A percentile compares a stretch with the other conserved stretches of the same genome.
These are phyloP conservation scores for Claviceps maximensis DNA, from an alignment of 2,329 filamentous ascomycete genomes.

Conservation along the genomic window DNA sequence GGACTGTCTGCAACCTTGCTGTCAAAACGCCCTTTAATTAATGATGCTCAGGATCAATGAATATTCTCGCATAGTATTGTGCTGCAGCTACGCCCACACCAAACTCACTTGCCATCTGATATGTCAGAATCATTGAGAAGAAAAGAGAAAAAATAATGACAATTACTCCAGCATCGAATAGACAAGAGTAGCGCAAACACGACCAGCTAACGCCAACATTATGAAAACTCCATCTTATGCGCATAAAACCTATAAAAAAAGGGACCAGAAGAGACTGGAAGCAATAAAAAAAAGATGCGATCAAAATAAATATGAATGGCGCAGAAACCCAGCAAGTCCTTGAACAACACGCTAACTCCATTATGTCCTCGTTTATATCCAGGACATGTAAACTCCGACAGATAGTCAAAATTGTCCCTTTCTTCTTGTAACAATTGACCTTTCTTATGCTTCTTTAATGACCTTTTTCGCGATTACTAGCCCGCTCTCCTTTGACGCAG, in stretches of 20 bases:
- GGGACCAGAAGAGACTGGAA: not conserved
- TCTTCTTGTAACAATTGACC: slow-evolving; percentile 3
- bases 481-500: slow-evolving; percentile 55
- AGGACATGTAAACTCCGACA: slow-evolving; percentile 2
- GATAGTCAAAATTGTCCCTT: slow-evolving; percentile 3
- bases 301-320: not conserved
- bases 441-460: slow-evolving; percentile 9
- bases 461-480: slow-evolving; percentile 35
- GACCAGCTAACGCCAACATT: slow-evolving; percentile 7
- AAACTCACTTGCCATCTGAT: not conserved
- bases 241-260: slow-evolving; percentile 8
- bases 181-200: not conserved
- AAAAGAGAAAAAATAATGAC: not conserved
- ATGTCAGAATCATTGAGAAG: not conserved
- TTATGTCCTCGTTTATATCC: slow-evolving; percentile 1
- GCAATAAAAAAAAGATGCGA: not conserved
- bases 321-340: not conserved
- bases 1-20: not conserved
- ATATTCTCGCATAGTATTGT: not conserved
- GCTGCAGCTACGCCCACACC: not conserved
- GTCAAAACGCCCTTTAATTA: not conserved
- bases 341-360: slow-evolving; percentile 7
- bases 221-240: slow-evolving; percentile 19
- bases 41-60: slow-evolving; percentile 1
- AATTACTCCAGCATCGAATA: not conserved